Evolutionary conservation across 2,329 filamentous ascomycete species (phyloP), one percentile per base, ranked within the genome.

Genomic region (Aureobasidium uvarum): DNA sequence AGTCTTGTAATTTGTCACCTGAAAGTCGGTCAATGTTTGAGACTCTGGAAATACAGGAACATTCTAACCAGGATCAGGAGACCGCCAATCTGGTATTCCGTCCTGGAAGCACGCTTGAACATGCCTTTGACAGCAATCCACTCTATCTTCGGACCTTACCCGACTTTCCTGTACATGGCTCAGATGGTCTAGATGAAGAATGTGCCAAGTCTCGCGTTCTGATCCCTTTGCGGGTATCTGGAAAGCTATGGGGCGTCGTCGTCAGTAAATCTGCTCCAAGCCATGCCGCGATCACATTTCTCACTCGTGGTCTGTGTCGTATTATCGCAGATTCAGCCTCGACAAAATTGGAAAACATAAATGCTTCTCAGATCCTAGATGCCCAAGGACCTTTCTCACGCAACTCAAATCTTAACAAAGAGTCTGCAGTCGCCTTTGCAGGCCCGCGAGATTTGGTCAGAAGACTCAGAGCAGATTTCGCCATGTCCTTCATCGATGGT

Each of bases 221-320:
- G 7, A 38, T 60, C 6, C 43, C 56, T 23, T 14, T 60, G 1
- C 20, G n/a, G 18, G 31, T 48, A 6, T 60, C n/a, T 33, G 56
- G 43, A 5, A 48, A 60, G 20, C 41, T 60, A 13, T 60, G 56
- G 56, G 56, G 56, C 8, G 25, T 60, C 5, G n/a, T 60, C 10
- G 18, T 18, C 10, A 18, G 41, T 3, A 16, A 48, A 18, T 36
- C 41, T 18, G 20, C 18, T 46, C 41, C 11, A 11, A 48, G 13
- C 8, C 18, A 36, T 25, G 25, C 43, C 18, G 25, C 41, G 5
- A 25, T 60, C n/a, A 36, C 56, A 6, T 60, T 60, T 38, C 43
- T 48, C 28, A 10, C 11, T 25, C 41, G 56, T 1, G n/a, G 31
- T 25, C 10, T 60, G 11, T 60, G 56, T 20, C 25, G 56, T 1